These are phyloP conservation scores for Saccharomyces hybrid DNA, from an alignment of 1,139 yeast genomes.

Conservation along the genomic window DNA sequence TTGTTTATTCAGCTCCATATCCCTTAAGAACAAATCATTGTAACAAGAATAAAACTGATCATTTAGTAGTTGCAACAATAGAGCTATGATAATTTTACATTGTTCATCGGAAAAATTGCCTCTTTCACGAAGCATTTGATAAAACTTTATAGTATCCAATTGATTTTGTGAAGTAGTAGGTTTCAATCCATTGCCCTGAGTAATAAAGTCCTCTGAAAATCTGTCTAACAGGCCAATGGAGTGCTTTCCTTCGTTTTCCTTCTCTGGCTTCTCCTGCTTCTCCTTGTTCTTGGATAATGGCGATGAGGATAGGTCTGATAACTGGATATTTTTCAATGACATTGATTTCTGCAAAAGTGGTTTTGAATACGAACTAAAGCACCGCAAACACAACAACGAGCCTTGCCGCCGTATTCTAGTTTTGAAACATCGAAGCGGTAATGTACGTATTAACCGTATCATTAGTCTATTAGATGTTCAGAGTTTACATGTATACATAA, in stretches of 20 bases:
- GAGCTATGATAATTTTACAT: conserved; percentile 44
- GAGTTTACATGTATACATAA: neutral
- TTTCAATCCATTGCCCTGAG: conserved; percentile 24
- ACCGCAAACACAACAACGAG: neutral
- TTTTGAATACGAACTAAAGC: neutral
- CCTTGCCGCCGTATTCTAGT: neutral
- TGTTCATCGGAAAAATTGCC: conserved; percentile 47
- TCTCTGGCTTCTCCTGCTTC: conserved; percentile 1
- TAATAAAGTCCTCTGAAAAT: conserved; percentile 25
- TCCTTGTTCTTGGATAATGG: neutral
- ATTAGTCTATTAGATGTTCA: neutral
- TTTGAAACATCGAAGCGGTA: neutral
- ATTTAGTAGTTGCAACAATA: conserved; percentile 45
- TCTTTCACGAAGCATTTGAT: conserved; percentile 6
- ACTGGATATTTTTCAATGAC: conserved; percentile 1
- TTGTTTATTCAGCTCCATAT: conserved; percentile 74
- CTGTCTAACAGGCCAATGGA: conserved; percentile 18
- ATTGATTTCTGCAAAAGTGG: conserved; percentile 4
- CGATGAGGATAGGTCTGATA: neutral
- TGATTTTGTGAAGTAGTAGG: conserved; percentile 27
- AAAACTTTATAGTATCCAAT: conserved; percentile 13
- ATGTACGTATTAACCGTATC: neutral
- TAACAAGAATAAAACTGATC: conserved; percentile 47
- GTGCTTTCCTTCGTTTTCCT: conserved; percentile 2
- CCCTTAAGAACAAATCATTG: conserved; percentile 52